Conservation (phyloP, 2,329 filamentous ascomycete species). For the Fragosphaeria purpurea region DNA sequence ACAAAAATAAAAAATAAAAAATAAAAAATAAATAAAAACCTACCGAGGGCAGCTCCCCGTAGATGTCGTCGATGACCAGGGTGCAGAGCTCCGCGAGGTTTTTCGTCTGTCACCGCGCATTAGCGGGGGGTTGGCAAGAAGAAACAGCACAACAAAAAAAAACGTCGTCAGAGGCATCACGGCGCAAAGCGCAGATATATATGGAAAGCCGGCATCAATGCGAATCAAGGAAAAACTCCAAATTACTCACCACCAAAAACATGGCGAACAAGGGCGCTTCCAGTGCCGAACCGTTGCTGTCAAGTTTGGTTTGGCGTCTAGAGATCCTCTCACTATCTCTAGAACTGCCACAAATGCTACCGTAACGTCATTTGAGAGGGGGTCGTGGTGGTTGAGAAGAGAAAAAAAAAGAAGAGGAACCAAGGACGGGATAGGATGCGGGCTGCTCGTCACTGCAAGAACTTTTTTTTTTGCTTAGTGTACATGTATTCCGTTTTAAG, state of each 20-base stretch:
- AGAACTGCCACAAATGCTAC: constrained; percentile 65
- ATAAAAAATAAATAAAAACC: constrained; percentile 19
- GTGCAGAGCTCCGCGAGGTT: constrained; percentile 79
- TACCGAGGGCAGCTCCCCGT: constrained; percentile 89
- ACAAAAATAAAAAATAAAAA: background rate
- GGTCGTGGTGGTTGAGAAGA: background rate
- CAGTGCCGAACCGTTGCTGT: constrained; percentile 15
- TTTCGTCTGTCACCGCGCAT: constrained; percentile 43
- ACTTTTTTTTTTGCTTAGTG: constrained; percentile 8
- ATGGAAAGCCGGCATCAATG: no score
- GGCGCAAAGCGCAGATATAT: no score
- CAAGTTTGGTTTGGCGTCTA: constrained; percentile 50
- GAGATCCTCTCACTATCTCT: constrained; percentile 70
- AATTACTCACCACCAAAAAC: constrained; percentile 25
- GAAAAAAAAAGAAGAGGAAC: constrained; percentile 4
- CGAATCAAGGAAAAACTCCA: no score
- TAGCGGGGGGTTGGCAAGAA: background rate
- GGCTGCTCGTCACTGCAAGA: constrained; percentile 4
- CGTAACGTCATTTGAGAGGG: constrained; percentile 46
- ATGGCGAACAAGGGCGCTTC: constrained; percentile 17
- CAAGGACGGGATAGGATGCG: background rate
- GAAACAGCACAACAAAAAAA: background rate
- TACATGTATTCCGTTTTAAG: no score
- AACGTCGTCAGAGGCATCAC: no score
- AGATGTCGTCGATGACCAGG: constrained; percentile 78